A percentile compares a stretch with the other conserved stretches of the same genome.
These are phyloP conservation scores for Escovopsis sp. DNA, from an alignment of 2,329 filamentous ascomycete species.

Conservation along the genomic window DNA sequence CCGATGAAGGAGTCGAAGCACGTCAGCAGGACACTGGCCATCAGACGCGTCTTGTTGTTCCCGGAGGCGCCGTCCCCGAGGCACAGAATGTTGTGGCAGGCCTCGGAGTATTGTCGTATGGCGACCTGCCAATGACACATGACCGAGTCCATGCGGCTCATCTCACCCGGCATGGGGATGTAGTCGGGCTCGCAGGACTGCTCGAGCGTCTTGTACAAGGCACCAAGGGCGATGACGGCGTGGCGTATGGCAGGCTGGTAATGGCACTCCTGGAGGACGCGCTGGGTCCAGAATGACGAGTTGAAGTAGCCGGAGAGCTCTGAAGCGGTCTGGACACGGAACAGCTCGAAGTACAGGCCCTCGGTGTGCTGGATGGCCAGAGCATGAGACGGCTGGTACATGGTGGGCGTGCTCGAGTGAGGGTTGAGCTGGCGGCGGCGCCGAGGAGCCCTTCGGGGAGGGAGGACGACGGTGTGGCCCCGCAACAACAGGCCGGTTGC, in stretches of 20 bases:
- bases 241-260: slow-evolving; percentile 46
- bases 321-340: slow-evolving; percentile 44
- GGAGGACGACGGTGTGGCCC: slow-evolving; percentile 12
- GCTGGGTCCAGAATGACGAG: slow-evolving; percentile 48
- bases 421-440: slow-evolving; percentile 4
- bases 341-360: slow-evolving; percentile 46
- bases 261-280: slow-evolving; percentile 49
- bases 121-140: slow-evolving; percentile 44
- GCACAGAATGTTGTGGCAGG: slow-evolving; percentile 34
- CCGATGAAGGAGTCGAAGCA: slow-evolving; percentile 56
- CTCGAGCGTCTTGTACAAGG: slow-evolving; percentile 52
- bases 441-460: slow-evolving; percentile 17
- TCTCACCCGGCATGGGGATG: slow-evolving; percentile 5
- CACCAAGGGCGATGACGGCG: slow-evolving; percentile 50
- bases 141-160: slow-evolving; percentile 20
- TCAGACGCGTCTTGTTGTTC: slow-evolving; percentile 41
- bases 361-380: slow-evolving; percentile 38
- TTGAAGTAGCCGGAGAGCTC: slow-evolving; percentile 56
- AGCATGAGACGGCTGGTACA: slow-evolving; percentile 28
- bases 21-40: slow-evolving; percentile 50
- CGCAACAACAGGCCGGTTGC: slow-evolving; percentile 5
- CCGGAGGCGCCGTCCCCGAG: slow-evolving; percentile 27
- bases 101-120: slow-evolving; percentile 42
- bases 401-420: slow-evolving; percentile 12
- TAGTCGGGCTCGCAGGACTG: slow-evolving; percentile 38